Conservation (phyloP, 2,329 filamentous ascomycete genomes). For the Eutypa lata region DNA sequence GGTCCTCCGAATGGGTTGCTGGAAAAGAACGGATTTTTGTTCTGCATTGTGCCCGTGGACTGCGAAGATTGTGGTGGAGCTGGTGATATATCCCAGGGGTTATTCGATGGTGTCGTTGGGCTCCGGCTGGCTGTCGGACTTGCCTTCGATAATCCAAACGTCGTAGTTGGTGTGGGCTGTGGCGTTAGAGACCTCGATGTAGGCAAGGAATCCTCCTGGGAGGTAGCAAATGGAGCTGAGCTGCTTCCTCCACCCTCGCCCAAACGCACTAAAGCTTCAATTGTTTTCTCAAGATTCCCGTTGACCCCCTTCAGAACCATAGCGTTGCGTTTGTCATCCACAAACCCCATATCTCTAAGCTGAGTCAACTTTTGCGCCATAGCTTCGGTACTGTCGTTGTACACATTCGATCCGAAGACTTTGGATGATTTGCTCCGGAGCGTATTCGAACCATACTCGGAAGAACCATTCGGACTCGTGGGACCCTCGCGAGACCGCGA, state of each 20-base stretch:
- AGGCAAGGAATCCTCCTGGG: slow-evolving; percentile 46
- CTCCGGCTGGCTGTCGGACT: slow-evolving; percentile 24
- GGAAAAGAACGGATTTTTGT: slow-evolving; percentile 54
- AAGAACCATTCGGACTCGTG: slow-evolving; percentile 32
- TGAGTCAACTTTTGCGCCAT: slow-evolving; percentile 73
- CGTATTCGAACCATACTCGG: slow-evolving; percentile 31
- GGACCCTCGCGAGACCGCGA: slow-evolving; percentile 26
- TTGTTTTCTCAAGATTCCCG: slow-evolving; percentile 80
- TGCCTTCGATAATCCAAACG: slow-evolving; percentile 26
- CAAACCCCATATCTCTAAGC: slow-evolving; percentile 88
- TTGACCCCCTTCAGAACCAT: slow-evolving; percentile 78
- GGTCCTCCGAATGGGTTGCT: slow-evolving; percentile 70
- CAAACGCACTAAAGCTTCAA: slow-evolving; percentile 79
- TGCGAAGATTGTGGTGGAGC: slow-evolving; percentile 61
- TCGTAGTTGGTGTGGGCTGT: slow-evolving; percentile 32
- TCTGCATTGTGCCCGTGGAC: slow-evolving; percentile 60
- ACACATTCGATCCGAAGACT: slow-evolving; percentile 67
- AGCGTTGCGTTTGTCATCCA: slow-evolving; percentile 75
- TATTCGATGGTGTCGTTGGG: slow-evolving; percentile 51
- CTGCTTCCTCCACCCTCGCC: slow-evolving; percentile 63
- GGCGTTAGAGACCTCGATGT: slow-evolving; percentile 54
- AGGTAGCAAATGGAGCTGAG: slow-evolving; percentile 40
- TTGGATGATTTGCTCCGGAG: slow-evolving; percentile 63
- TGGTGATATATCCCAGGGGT: slow-evolving; percentile 63
- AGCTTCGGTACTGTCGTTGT: slow-evolving; percentile 50